Base-by-base conservation (phyloP, 176 grass and related monocot species). In the Oryza coarctata region DNA sequence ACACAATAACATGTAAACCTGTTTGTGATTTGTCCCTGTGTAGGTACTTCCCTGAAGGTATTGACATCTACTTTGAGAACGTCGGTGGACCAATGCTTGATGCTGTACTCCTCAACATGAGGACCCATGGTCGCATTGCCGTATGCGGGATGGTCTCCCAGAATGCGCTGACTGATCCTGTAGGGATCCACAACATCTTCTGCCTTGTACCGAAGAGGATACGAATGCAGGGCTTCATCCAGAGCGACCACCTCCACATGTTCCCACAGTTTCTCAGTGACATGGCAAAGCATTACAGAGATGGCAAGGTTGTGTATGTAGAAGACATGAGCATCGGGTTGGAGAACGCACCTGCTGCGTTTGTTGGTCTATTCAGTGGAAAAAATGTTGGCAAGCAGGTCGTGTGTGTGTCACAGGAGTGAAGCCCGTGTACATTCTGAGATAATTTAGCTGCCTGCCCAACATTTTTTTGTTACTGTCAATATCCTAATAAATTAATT, bases 31-130 rank as follows among this genome's bases (percentile, higher is more conserved):
- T 41, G 36, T 41, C 9, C 5, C 0, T 73, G 23, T 70, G 1
- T 75, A 96, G 94, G 81, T 88, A 86, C 65, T 93, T 97, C 38
- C 94, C 94, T 6, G 69, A 91, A 41, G 94, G 94, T 18, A 89
- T 97, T 33, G 94, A 97, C 65, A 93, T 93, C 84, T 93, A 97
- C 88, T 97, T 93, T 13, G 94, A 97, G 33, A 97, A 97, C 27
- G 87, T 97, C 8, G 94, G 91, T 7, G 94, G 94, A 0, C 20
- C 43, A 3, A 91, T 89, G 91, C 86, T 97, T 9, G 88, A 97
- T 63, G 94, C 91, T 0, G 94, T 85, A 50, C 82, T 97, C 3
- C 71, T 84, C 60, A 93, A 91, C 84, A 97, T 97, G 94, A 43
- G 91, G 49, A 22, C 29, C 7, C 82, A 86, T 0, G 89, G 94